Conservation (phyloP, 345 rosid genomes). For the Punica granatum region DNA sequence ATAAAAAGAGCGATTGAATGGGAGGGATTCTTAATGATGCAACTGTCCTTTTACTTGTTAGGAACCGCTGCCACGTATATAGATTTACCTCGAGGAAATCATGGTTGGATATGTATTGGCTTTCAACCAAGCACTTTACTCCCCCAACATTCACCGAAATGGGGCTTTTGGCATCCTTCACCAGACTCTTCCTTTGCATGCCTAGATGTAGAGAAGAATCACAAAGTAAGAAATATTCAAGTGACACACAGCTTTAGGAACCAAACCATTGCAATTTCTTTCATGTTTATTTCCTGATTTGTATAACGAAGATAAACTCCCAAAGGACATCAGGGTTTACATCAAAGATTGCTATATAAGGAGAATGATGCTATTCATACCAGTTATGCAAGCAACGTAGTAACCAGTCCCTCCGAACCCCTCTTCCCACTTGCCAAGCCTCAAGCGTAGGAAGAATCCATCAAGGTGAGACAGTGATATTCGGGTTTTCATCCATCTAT, state of each 20-base stretch:
- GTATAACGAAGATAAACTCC: neutral
- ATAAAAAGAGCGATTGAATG: neutral
- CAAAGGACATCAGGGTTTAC: neutral
- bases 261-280: neutral
- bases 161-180: constrained; percentile 17
- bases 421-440: constrained; percentile 73
- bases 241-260: neutral
- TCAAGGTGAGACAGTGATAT: constrained; percentile 43
- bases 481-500: constrained; percentile 56
- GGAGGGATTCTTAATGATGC: neutral
- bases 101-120: constrained; percentile 76
- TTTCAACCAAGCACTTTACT: constrained; percentile 47
- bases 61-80: neutral
- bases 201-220: constrained; percentile 17
- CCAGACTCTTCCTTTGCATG: constrained; percentile 20
- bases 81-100: constrained; percentile 64
- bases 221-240: neutral
- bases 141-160: constrained; percentile 54
- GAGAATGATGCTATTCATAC: constrained; percentile 19
- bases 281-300: neutral
- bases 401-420: constrained; percentile 71
- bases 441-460: constrained; percentile 75
- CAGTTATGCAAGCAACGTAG: constrained; percentile 63
- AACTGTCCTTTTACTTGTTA: too few species aligned
- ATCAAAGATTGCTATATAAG: neutral